These are phyloP conservation scores for Nidularia sp. DNA, from an alignment of 768 basidiomycete species.

Conservation along the genomic window DNA sequence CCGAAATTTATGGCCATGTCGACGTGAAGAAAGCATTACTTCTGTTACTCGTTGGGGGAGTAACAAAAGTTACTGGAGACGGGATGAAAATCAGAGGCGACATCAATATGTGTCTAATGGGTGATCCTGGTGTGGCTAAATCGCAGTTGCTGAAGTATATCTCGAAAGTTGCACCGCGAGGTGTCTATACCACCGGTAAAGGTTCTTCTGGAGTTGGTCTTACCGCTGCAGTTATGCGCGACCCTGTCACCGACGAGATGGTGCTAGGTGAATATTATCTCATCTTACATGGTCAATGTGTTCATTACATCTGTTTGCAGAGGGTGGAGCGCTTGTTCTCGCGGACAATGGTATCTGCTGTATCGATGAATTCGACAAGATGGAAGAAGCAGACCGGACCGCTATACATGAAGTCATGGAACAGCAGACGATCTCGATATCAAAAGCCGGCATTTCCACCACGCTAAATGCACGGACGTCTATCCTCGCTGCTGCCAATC, in stretches of 20 bases:
- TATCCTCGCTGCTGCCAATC: slow-evolving; percentile 96
- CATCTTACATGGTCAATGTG: neutral
- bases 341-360: slow-evolving; percentile 99
- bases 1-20: slow-evolving; percentile 96
- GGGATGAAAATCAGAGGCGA: slow-evolving; percentile 99
- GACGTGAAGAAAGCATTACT: slow-evolving; percentile 97
- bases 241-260: slow-evolving; percentile 99
- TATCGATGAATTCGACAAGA: slow-evolving; percentile 99
- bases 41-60: slow-evolving; percentile 90
- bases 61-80: slow-evolving; percentile 92
- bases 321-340: slow-evolving; percentile 98
- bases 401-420: slow-evolving; percentile 99
- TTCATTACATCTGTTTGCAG: slow-evolving; percentile 34
- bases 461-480: slow-evolving; percentile 97
- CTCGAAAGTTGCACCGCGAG: slow-evolving; percentile 95
- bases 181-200: slow-evolving; percentile 97
- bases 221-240: slow-evolving; percentile 98
- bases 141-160: slow-evolving; percentile 97
- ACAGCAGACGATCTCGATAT: slow-evolving; percentile 99
- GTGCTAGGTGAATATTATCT: slow-evolving; percentile 71
- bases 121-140: slow-evolving; percentile 98
- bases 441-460: slow-evolving; percentile 98
- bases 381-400: slow-evolving; percentile 97
- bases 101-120: slow-evolving; percentile 97
- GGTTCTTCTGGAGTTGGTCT: slow-evolving; percentile 98